A percentile compares a stretch with the other conserved stretches of the same genome.
Conservation (phyloP, 345 rosid genomes). For the Excoecaria cochinchinensis region DNA sequence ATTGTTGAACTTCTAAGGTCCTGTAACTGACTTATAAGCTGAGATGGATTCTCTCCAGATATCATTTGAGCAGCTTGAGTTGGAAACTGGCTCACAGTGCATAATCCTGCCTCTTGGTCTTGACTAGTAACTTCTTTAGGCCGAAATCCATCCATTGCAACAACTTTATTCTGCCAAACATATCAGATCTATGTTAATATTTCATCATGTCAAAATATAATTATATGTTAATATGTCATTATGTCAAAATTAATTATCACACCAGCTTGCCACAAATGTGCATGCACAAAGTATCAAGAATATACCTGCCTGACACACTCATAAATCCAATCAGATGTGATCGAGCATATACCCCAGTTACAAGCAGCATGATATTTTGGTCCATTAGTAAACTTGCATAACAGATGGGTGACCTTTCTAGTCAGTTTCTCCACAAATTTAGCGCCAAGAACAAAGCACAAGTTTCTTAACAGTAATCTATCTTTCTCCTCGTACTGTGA, state of each 20-base stretch:
- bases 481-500: slow-evolving; percentile 85
- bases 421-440: slow-evolving; percentile 59
- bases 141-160: slow-evolving; percentile 53
- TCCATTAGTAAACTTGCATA: slow-evolving; percentile 74
- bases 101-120: slow-evolving; percentile 61
- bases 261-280: background rate
- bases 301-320: slow-evolving; percentile 86
- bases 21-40: slow-evolving; percentile 50
- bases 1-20: slow-evolving; percentile 26
- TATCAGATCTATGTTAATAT: background rate
- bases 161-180: slow-evolving; percentile 62
- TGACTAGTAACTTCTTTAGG: slow-evolving; percentile 75
- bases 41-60: slow-evolving; percentile 50
- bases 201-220: background rate
- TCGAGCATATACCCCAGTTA: slow-evolving; percentile 63
- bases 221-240: background rate
- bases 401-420: slow-evolving; percentile 77
- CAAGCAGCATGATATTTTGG: slow-evolving; percentile 75
- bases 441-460: slow-evolving; percentile 85
- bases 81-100: slow-evolving; percentile 68
- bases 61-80: slow-evolving; percentile 51
- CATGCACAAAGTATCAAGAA: background rate
- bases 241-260: background rate
- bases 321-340: slow-evolving; percentile 78
- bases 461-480: slow-evolving; percentile 60